Conservation (phyloP, 2,329 filamentous ascomycete species). For the Raffaelea albimanens region DNA sequence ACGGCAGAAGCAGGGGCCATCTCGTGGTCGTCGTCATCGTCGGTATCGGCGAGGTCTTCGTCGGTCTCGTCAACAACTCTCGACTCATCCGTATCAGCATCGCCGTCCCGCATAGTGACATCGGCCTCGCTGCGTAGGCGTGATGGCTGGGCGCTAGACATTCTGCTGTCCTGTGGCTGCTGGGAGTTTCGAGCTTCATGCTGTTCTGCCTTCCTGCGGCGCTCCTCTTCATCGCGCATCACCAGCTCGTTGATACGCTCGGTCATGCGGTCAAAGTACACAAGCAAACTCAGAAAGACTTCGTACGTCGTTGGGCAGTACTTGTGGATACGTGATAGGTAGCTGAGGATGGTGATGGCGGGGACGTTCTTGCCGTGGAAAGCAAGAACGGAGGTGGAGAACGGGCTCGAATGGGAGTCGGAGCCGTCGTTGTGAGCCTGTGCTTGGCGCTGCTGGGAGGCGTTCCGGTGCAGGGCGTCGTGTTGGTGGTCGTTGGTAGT, state of each 20-base stretch:
- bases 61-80: slow-evolving; percentile 34
- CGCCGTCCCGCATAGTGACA: slow-evolving; percentile 9
- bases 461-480: slow-evolving; percentile 72
- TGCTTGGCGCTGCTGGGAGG: slow-evolving; percentile 47
- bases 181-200: no score
- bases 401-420: slow-evolving; percentile 51
- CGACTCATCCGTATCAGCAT: slow-evolving; percentile 18
- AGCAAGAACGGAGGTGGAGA: slow-evolving; percentile 65
- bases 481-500: slow-evolving; percentile 93
- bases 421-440: slow-evolving; percentile 28
- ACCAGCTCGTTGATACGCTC: slow-evolving; percentile 83
- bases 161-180: slow-evolving; percentile 5
- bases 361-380: slow-evolving; percentile 98
- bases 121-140: slow-evolving; percentile 3
- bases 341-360: slow-evolving; percentile 93
- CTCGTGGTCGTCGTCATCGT: slow-evolving; percentile 19
- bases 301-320: slow-evolving; percentile 98
- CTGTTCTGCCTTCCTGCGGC: slow-evolving; percentile 17
- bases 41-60: slow-evolving; percentile 41
- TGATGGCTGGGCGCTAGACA: no score
- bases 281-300: slow-evolving; percentile 87
- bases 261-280: slow-evolving; percentile 99
- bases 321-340: slow-evolving; percentile 91
- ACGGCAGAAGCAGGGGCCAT: slow-evolving; percentile 12
- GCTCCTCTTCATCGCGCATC: slow-evolving; percentile 53